Percentiles rank a stretch among this genome's conserved stretches.
Conservation (phyloP, 2,329 filamentous ascomycete species). For the Colletotrichum gloeosporioides region DNA sequence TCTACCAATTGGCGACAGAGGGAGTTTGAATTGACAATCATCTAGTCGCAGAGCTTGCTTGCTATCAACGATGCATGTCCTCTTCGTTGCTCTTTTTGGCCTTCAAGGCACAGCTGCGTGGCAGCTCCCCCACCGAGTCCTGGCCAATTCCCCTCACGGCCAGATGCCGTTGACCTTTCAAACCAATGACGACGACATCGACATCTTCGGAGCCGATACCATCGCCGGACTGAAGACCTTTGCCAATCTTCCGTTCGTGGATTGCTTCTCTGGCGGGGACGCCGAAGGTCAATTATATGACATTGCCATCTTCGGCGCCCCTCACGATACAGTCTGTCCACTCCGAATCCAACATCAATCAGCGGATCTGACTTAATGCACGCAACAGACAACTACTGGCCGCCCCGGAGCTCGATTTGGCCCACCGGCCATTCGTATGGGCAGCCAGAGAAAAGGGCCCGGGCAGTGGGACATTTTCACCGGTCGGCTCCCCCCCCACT, state of each 20-base stretch:
- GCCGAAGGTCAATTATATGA: slow-evolving; percentile 23
- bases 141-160: neutral
- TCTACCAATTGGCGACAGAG: neutral
- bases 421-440: slow-evolving; percentile 29
- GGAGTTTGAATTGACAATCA: accelerated
- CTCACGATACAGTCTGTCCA: slow-evolving; percentile 31
- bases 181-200: slow-evolving; percentile 15
- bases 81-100: neutral
- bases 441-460: slow-evolving; percentile 25
- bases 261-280: slow-evolving; percentile 27
- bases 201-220: slow-evolving; percentile 14
- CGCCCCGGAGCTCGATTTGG: slow-evolving; percentile 33
- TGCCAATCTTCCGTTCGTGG: slow-evolving; percentile 27
- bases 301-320: slow-evolving; percentile 33
- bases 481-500: too few species aligned
- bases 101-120: neutral
- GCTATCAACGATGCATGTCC: neutral
- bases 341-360: neutral
- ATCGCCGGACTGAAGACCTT: slow-evolving; percentile 27
- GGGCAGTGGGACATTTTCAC: slow-evolving; percentile 30
- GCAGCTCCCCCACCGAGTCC: slow-evolving; percentile 8
- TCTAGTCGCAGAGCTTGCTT: neutral
- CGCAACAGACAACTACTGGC: slow-evolving; percentile 25
- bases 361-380: neutral
- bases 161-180: slow-evolving; percentile 19